Percentiles rank a stretch among this genome's conserved stretches.
phyloP scores from a whole-genome alignment of 331 rosid species.

The Erythrophleum ivorense region DNA sequence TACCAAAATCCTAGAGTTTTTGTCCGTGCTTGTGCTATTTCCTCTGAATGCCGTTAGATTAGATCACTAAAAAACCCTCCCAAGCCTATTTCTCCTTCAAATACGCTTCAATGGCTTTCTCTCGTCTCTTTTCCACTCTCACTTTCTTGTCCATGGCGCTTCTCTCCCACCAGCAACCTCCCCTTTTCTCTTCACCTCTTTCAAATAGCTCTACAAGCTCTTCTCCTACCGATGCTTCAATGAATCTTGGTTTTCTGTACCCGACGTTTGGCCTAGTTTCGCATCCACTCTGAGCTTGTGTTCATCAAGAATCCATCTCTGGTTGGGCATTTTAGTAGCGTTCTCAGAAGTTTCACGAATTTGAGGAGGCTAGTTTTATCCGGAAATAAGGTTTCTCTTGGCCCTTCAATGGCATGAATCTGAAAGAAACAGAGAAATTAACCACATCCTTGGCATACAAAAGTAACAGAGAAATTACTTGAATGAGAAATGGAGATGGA shows the following conservation, averaged over 20 bases:
- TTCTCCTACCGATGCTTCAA: conserved; percentile 83
- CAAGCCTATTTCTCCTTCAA: too few relatives aligned
- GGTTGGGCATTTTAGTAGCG: conserved; percentile 32
- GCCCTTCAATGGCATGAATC: too few relatives aligned
- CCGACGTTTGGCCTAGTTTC: conserved; percentile 27
- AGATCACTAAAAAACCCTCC: too few relatives aligned
- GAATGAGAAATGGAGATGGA: too few relatives aligned
- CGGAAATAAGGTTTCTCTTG: conserved; percentile 53
- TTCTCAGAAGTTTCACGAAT: conserved; percentile 53
- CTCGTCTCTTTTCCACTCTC: conserved; percentile 16
- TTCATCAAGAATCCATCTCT: conserved; percentile 70
- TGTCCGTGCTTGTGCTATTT: too few relatives aligned
- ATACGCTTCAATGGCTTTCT: conserved; percentile 39
- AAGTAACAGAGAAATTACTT: too few relatives aligned
- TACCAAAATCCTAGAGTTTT: too few relatives aligned
- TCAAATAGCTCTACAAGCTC: conserved; percentile 66
- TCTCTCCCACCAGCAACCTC: conserved; percentile 52
- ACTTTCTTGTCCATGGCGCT: conserved; percentile 10
- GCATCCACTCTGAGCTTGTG: conserved; percentile 60
- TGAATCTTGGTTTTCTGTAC: conserved; percentile 37
- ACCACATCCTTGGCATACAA: too few relatives aligned
- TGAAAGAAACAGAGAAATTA: too few relatives aligned
- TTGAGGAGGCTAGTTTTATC: conserved; percentile 56
- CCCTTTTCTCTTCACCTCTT: conserved; percentile 61
- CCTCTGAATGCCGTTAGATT: too few relatives aligned